Conservation (phyloP, 1,284 basidiomycete species). For the Ceratobasidium sp. region DNA sequence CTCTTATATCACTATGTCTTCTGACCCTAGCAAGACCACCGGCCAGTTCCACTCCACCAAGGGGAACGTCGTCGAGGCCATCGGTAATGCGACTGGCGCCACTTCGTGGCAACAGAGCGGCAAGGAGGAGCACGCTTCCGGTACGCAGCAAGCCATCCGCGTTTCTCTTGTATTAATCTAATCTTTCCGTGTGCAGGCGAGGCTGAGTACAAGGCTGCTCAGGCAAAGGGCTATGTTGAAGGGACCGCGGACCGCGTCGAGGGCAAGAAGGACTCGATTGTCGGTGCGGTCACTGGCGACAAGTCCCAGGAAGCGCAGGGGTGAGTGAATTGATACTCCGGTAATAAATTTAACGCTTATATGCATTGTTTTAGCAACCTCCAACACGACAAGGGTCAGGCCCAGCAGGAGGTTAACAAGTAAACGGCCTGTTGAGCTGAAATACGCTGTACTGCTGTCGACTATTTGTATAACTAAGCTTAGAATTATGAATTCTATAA, state of each 20-base stretch:
- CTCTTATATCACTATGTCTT: conserved; percentile 40
- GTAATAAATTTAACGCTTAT: background rate
- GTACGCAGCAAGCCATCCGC: background rate
- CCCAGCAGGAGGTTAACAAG: conserved; percentile 61
- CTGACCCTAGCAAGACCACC: conserved; percentile 68
- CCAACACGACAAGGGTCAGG: conserved; percentile 71
- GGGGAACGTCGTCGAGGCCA: conserved; percentile 72
- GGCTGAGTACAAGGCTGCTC: conserved; percentile 67
- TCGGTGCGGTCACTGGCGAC: conserved; percentile 76
- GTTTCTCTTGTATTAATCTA: conserved; percentile 45
- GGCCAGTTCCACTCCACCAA: conserved; percentile 74
- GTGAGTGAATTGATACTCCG: conserved; percentile 58
- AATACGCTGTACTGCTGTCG: too few relatives aligned
- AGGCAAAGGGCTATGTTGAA: conserved; percentile 68
- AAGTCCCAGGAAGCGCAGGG: conserved; percentile 68
- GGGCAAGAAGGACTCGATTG: conserved; percentile 77
- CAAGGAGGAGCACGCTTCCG: conserved; percentile 64
- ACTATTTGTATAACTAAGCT: too few relatives aligned
- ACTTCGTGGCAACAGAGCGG: conserved; percentile 67
- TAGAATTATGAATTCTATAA: too few relatives aligned
- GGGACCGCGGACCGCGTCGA: conserved; percentile 69
- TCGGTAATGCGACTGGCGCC: conserved; percentile 66
- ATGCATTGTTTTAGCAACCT: conserved; percentile 60
- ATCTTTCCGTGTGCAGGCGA: conserved; percentile 65
- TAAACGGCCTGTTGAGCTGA: too few relatives aligned